Percentiles rank a stretch among this genome's conserved stretches.
phyloP scores from a whole-genome alignment of 148 eudicot species.

The Camellia japonica region DNA sequence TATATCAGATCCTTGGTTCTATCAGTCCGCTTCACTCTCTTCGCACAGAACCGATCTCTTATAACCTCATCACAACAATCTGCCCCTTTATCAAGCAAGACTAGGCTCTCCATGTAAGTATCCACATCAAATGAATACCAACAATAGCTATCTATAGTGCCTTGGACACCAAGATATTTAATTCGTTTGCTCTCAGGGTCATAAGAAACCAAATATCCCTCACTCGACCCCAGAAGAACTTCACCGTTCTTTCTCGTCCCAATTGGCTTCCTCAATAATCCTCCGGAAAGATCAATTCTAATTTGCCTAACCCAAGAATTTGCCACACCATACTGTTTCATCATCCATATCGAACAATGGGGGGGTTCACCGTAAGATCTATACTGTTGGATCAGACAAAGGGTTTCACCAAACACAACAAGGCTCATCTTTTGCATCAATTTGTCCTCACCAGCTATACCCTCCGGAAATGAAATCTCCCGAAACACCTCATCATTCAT shows the following conservation, averaged over 20 bases:
- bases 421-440: neutral
- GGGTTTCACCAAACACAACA: conserved; percentile 1
- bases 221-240: neutral
- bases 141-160: no score
- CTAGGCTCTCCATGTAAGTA: no score
- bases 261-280: neutral
- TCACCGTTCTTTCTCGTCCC: neutral
- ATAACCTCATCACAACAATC: no score
- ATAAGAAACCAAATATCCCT: neutral
- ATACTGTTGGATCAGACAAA: neutral
- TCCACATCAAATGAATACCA: no score
- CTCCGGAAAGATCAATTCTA: neutral
- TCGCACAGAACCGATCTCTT: no score
- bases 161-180: no score
- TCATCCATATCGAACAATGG: conserved; percentile 10
- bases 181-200: no score
- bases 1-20: no score
- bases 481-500: conserved; percentile 9
- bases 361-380: neutral
- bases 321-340: conserved; percentile 15
- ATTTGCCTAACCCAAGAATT: neutral
- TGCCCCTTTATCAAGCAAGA: no score
- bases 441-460: neutral
- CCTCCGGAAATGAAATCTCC: conserved; percentile 5
- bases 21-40: no score